Evolutionary conservation across 2,329 filamentous ascomycete genomes (phyloP), one percentile per base, ranked within the genome.

Genomic region (Metarhizium guizhouense): DNA sequence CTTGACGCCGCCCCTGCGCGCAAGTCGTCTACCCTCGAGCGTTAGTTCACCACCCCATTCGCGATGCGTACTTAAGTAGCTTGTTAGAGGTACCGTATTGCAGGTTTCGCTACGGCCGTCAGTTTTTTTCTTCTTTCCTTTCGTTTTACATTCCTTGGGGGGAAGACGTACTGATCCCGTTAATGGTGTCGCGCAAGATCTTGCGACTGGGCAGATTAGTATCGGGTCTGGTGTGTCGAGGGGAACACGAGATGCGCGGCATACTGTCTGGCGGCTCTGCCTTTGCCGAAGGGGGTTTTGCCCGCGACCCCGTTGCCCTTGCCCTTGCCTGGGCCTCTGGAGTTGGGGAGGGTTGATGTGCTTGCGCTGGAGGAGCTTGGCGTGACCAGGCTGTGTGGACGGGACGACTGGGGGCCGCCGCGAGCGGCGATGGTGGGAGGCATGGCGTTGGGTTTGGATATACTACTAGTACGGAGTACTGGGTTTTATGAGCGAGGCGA

Each of bases 1-100:
- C 66, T 91, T 91, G 0, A 93, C 85, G 0, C 88, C 88, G 1
- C 88, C 88, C 6, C 88, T 83, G 6, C 88, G 81, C 1, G 88
- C 88, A 0, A 93, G 70, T 45, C 88, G 84, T 61, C 87, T 85
- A 56, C 3, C 7, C 7, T 11, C 10, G 25, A 25, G 32, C 32
- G 32, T 34, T 34, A 34, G 32, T 34, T 34, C 25, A 25, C 25
- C 25, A 25, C 25, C 4, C 25, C 4, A 25, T 25, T 25, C 25
- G 25, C 25, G 25, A 25, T 25, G 25, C 25, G 25, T 25, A 3
- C 25, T 25, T 4, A 4, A 25, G 25, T 25, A 25, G 25, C 25
- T 25, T 25, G 25, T 25, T 25, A 25, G 25, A 25, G 25, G 32
- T 53, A 53, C 56, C 56, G 50, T 4, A 57, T 55, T 0, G 56